Percentiles rank a stretch among this genome's conserved stretches.
These are phyloP conservation scores for Simmondsia chinensis DNA, from an alignment of 148 eudicot species.

Conservation along the genomic window DNA sequence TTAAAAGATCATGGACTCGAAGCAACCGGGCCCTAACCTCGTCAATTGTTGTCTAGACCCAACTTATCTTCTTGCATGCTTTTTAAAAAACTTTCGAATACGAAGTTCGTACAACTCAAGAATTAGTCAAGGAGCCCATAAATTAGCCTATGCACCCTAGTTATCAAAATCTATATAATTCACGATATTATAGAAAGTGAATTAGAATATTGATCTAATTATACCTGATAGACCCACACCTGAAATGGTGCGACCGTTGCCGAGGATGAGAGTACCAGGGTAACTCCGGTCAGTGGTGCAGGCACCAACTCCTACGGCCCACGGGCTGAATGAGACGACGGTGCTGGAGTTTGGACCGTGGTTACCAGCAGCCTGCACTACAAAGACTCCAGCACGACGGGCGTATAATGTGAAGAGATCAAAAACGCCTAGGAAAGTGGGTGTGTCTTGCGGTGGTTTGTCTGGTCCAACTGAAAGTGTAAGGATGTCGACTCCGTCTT, in stretches of 20 bases:
- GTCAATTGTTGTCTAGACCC: too few species aligned
- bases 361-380: conserved; percentile 89
- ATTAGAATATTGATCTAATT: background rate
- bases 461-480: conserved; percentile 88
- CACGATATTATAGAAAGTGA: background rate
- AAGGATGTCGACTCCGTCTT: conserved; percentile 77
- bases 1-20: too few species aligned
- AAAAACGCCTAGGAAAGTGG: conserved; percentile 71
- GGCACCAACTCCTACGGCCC: conserved; percentile 79
- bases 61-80: too few species aligned
- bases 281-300: conserved; percentile 61
- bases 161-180: background rate
- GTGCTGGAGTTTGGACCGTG: conserved; percentile 58
- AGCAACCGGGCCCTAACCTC: too few species aligned
- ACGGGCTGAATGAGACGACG: conserved; percentile 82
- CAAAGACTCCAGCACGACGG: conserved; percentile 73
- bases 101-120: too few species aligned
- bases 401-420: conserved; percentile 76
- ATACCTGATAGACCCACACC: conserved; percentile 83
- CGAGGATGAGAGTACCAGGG: conserved; percentile 57
- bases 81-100: too few species aligned
- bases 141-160: too few species aligned
- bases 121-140: too few species aligned
- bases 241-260: conserved; percentile 40
- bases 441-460: conserved; percentile 62